phyloP scores from a whole-genome alignment of 2,329 filamentous ascomycete species.

The Pseudomassariella vexata region DNA sequence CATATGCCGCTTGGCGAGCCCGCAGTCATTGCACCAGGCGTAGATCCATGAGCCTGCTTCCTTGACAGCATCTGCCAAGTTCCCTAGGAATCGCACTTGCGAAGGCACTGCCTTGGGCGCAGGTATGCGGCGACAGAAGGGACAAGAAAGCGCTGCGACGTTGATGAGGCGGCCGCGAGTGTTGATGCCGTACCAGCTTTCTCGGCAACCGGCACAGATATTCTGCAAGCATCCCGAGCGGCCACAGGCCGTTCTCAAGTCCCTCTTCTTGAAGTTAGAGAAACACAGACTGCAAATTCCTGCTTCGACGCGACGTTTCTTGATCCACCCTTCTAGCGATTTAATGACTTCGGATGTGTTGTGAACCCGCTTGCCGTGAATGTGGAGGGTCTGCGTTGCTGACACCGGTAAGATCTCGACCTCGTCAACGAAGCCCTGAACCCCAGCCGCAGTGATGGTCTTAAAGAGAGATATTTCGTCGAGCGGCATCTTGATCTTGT shows the following conservation, averaged over 20 bases:
- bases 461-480: constrained; percentile 33
- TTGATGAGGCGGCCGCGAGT: constrained; percentile 36
- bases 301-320: constrained; percentile 29
- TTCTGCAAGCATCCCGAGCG: constrained; percentile 36
- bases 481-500: constrained; percentile 30
- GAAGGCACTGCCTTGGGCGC: constrained; percentile 27
- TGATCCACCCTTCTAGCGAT: constrained; percentile 30
- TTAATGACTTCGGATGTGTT: constrained; percentile 30
- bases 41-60: constrained; percentile 18
- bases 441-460: constrained; percentile 25
- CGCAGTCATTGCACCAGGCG: constrained; percentile 23
- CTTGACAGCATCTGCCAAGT: constrained; percentile 31
- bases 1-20: constrained; percentile 32
- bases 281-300: constrained; percentile 42
- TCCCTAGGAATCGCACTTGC: constrained; percentile 30
- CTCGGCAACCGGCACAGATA: constrained; percentile 34
- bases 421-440: constrained; percentile 26
- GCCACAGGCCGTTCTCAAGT: constrained; percentile 37
- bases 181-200: constrained; percentile 42
- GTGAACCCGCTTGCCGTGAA: constrained; percentile 34
- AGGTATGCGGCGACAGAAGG: constrained; percentile 42
- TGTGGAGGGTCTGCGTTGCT: constrained; percentile 16
- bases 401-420: constrained; percentile 29
- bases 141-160: constrained; percentile 39
- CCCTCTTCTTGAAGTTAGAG: constrained; percentile 24